These are phyloP conservation scores for Theileria equi DNA, from an alignment of 169 alveolate species.

Conservation along the genomic window DNA sequence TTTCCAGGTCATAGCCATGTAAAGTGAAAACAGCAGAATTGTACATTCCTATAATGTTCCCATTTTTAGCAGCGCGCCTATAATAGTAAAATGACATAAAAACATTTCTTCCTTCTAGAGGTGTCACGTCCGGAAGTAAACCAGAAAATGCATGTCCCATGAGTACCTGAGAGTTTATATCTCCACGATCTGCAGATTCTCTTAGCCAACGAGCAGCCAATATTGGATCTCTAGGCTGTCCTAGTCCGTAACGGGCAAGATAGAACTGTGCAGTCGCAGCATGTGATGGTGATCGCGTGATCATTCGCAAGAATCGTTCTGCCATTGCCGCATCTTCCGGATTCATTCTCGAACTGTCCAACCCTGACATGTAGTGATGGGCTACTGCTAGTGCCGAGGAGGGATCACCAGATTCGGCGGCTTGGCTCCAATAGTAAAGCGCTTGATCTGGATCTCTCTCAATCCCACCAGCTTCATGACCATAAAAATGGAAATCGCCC, in stretches of 20 bases:
- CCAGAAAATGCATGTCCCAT: constrained; percentile 86
- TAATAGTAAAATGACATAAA: constrained; percentile 78
- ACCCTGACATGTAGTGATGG: constrained; percentile 42
- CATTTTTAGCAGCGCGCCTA: constrained; percentile 76
- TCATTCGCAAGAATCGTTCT: constrained; percentile 53
- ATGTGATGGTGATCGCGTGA: constrained; percentile 14
- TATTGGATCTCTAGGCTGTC: constrained; percentile 67
- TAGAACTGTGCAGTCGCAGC: constrained; percentile 68
- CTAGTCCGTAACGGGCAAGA: constrained; percentile 74
- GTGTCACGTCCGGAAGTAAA: constrained; percentile 72
- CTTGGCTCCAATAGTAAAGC: constrained; percentile 76
- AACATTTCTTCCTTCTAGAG: constrained; percentile 79
- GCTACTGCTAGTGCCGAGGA: constrained; percentile 84
- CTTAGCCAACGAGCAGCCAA: constrained; percentile 77
- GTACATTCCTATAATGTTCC: constrained; percentile 78
- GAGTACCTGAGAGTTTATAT: constrained; percentile 76
- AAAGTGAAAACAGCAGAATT: constrained; percentile 80
- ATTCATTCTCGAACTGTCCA: constrained; percentile 4
- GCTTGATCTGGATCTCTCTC: constrained; percentile 74
- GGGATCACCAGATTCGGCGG: constrained; percentile 85
- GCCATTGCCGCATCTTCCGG: constrained; percentile 9
- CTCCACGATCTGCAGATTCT: constrained; percentile 82
- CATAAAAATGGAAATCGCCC: constrained; percentile 80
- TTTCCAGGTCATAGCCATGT: constrained; percentile 76
- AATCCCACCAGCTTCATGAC: constrained; percentile 74